Evolutionary conservation across 768 basidiomycete genomes (phyloP), one percentile per base, ranked within the genome.

Genomic region (Chalciporus sphaerocephalus): DNA sequence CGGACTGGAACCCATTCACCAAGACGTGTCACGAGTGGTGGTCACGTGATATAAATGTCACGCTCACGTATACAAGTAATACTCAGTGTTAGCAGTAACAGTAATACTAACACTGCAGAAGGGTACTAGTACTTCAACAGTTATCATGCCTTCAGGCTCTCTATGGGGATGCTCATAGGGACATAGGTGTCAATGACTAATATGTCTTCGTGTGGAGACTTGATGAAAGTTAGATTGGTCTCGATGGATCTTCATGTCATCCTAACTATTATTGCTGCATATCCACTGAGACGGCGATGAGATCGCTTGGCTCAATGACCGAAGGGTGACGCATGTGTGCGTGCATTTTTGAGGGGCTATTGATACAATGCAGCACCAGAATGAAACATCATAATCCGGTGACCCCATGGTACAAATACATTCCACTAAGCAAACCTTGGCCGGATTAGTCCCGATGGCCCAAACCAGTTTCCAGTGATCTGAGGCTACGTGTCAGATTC

Each of bases 391-490:
- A 6, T 9, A 15, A 32, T 32, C 30, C 30, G 30, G 30, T n/a
- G n/a, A 15, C 30, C 30, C 28, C 30, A n/a, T 22, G 8, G 17
- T 32, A 27, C 25, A 35, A 8, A 25, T 36, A 38, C 45, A 47
- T 43, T 44, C 54, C 40, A 53, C 21, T 47, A 39, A 18, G 46
- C 50, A 58, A 68, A 74, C 42, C 59, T 66, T 13, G 78, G 75
- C 44, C 66, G 62, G 50, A 64, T 54, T 40, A 60, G 62, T 8
- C 73, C 76, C 11, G 62, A 60, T 5, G 69, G 61, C 28, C 77
- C 79, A 51, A 69, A 80, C 78, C 78, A 78, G 35, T 64, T 59
- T 33, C 74, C 72, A 50, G 68, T 59, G 53, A 74, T 48, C 61
- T 68, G 38, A 22, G 37, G 7, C 38, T 20, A 40, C 27, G 35